Evolutionary conservation across 2,329 filamentous ascomycete genomes (phyloP).

Genomic region (Ophiocordyceps camponoti-saundersi): DNA sequence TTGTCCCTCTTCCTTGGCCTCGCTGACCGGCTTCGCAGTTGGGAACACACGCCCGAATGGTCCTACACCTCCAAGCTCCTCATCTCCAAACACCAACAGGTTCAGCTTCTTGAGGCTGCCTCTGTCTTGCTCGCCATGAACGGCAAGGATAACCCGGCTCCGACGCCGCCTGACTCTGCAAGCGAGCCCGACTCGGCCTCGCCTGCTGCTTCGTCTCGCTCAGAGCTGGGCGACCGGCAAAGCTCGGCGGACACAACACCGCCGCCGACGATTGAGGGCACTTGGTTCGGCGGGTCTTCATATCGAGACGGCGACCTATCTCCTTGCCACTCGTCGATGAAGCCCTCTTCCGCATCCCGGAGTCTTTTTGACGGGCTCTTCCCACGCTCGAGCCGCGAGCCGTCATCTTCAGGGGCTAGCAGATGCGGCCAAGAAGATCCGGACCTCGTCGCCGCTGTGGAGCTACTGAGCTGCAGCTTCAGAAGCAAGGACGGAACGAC

Average conservation of each 20-base stretch:
- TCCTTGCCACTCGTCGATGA: conserved; percentile 52
- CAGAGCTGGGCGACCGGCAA: conserved; percentile 56
- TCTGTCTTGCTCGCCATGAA: conserved; percentile 95
- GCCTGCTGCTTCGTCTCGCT: conserved; percentile 65
- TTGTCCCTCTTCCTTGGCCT: background rate
- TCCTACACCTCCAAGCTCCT: conserved; percentile 90
- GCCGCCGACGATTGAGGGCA: conserved; percentile 57
- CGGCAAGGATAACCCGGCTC: conserved; percentile 32
- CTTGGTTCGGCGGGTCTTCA: conserved; percentile 32
- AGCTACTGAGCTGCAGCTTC: conserved; percentile 81
- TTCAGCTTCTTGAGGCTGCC: conserved; percentile 89
- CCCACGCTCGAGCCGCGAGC: conserved; percentile 62
- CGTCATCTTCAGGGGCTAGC: conserved; percentile 63
- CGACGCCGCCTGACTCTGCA: conserved; percentile 48
- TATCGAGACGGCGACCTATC: conserved; percentile 42
- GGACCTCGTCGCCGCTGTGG: conserved; percentile 77
- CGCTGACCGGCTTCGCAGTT: conserved; percentile 39
- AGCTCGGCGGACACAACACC: conserved; percentile 90
- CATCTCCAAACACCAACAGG: conserved; percentile 98
- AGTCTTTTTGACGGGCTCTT: conserved; percentile 33
- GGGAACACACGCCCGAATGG: conserved; percentile 99
- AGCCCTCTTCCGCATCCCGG: conserved; percentile 17
- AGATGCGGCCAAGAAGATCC: conserved; percentile 66
- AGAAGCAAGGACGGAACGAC: conserved; percentile 55
- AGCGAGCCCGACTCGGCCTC: conserved; percentile 75